phyloP scores from a whole-genome alignment of 2,329 filamentous ascomycete species.

The Colletotrichum lindemuthianum region DNA sequence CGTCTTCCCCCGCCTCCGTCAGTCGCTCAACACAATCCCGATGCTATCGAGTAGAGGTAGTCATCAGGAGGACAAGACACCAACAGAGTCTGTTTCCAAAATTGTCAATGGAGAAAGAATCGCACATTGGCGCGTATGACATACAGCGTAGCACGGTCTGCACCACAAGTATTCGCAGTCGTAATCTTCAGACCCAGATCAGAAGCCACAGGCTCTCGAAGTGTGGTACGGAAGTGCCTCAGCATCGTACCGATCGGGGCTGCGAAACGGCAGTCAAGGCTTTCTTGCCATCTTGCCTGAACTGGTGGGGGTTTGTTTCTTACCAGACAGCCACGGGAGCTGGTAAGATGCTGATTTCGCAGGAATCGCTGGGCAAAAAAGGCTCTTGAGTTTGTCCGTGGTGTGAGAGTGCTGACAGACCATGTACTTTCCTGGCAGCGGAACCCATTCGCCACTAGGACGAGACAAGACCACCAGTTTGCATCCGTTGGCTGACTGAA shows the following conservation, averaged over 20 bases:
- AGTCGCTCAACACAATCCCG: too few relatives aligned
- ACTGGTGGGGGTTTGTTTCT: constrained; percentile 22
- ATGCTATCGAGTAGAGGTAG: too few relatives aligned
- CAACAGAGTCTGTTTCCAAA: too few relatives aligned
- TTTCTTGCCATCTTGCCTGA: constrained; percentile 15
- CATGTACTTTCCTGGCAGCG: not conserved
- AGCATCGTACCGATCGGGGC: constrained; percentile 13
- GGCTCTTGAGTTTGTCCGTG: constrained; percentile 6
- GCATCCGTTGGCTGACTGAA: too few relatives aligned
- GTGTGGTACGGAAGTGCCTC: not conserved
- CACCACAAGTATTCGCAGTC: not conserved
- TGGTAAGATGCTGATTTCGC: constrained; percentile 22
- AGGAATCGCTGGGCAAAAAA: constrained; percentile 13
- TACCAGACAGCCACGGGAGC: constrained; percentile 26
- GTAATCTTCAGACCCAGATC: constrained; percentile 4
- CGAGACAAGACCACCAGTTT: too few relatives aligned
- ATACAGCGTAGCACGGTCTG: not conserved
- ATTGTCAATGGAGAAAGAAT: too few relatives aligned
- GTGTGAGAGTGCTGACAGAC: not conserved
- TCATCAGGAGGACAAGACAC: too few relatives aligned
- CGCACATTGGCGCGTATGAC: too few relatives aligned
- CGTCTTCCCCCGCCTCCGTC: too few relatives aligned
- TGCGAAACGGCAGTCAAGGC: constrained; percentile 21
- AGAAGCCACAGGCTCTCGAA: not conserved
- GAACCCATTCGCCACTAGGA: constrained; percentile 19